Base-by-base conservation (phyloP, 345 rosid genomes). In the Arabidopsis arenosa region DNA sequence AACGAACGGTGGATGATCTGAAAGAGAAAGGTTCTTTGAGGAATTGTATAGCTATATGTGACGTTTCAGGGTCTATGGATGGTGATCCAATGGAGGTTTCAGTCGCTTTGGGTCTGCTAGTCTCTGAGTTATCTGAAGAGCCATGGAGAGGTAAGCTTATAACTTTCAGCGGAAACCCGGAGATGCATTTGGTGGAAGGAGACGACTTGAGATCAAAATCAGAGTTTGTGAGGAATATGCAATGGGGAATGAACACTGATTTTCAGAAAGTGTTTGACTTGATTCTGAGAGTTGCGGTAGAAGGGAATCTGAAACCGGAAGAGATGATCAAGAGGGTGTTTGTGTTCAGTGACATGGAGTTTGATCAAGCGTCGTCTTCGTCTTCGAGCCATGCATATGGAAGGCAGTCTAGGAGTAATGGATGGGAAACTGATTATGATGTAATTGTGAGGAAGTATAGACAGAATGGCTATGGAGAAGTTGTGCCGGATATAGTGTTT, bases 341-440 rank as follows among this genome's bases (percentile, higher is more conserved):
- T 52, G 89, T 89, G 57, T 89, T 89, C 52, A 89, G 90, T 36
- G 92, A 84, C 66, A 91, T 91, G 95, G 91, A 86, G 7, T 91
- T 88, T 23, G 86, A 86, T 63, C 0, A 66, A 62, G 90, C 87
- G 0, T 80, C 85, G 1, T 5, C 30, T 1, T 5, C 30, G 21
- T 3, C 5, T 0, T 1, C 64, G 3, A 6, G 9, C 32, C 0
- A 28, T 28, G 4, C 32, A 28, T 28, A 3, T 28, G 4, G 4
- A 28, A 28, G 32, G 32, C 32, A 28, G 4, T 23, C 26, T 1
- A 23, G 26, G 26, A 28, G 32, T 28, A 28, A 57, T 57, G 74
- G 6, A 2, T 83, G 86, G 91, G 97, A 85, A 56, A 86, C 89
- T 0, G 84, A 89, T 63, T 69, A 86, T 26, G 54, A 84, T 21